phyloP scores from a whole-genome alignment of 1,139 yeast species.

The Suhomyces choctaworum region DNA sequence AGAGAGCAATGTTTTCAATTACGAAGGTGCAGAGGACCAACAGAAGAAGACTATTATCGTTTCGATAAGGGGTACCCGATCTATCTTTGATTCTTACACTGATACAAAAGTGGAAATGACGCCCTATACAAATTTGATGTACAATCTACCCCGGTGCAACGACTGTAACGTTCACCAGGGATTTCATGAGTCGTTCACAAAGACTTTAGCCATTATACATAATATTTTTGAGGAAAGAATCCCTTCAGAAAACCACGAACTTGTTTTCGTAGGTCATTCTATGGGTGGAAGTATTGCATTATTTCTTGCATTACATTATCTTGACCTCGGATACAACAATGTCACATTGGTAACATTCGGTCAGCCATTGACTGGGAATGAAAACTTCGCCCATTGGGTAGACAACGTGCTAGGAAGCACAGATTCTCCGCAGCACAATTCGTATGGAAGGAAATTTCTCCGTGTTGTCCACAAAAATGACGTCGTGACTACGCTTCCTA shows the following conservation, averaged over 20 bases:
- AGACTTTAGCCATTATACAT: constrained; percentile 33
- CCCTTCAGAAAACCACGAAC: constrained; percentile 29
- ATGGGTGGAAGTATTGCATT: constrained; percentile 52
- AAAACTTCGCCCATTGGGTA: constrained; percentile 39
- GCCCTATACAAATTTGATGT: constrained; percentile 27
- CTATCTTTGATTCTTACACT: constrained; percentile 46
- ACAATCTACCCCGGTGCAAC: constrained; percentile 31
- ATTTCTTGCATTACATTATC: constrained; percentile 39
- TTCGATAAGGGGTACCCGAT: constrained; percentile 50
- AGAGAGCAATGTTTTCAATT: constrained; percentile 26
- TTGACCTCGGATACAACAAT: constrained; percentile 36
- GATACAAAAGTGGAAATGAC: constrained; percentile 47
- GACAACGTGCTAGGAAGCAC: constrained; percentile 37
- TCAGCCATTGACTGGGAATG: constrained; percentile 52
- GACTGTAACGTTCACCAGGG: constrained; percentile 52
- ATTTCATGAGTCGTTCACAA: constrained; percentile 35
- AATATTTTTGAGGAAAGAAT: constrained; percentile 27
- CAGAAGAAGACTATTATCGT: constrained; percentile 37
- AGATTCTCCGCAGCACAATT: constrained; percentile 20
- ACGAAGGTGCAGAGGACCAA: neutral
- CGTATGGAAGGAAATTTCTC: constrained; percentile 31
- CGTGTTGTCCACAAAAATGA: constrained; percentile 50
- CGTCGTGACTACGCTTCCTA: constrained; percentile 47
- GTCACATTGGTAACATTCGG: constrained; percentile 49
- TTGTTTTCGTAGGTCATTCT: constrained; percentile 51